Base-by-base conservation (phyloP, 805 yeast genomes). In the Wickerhamiella occidentalis region DNA sequence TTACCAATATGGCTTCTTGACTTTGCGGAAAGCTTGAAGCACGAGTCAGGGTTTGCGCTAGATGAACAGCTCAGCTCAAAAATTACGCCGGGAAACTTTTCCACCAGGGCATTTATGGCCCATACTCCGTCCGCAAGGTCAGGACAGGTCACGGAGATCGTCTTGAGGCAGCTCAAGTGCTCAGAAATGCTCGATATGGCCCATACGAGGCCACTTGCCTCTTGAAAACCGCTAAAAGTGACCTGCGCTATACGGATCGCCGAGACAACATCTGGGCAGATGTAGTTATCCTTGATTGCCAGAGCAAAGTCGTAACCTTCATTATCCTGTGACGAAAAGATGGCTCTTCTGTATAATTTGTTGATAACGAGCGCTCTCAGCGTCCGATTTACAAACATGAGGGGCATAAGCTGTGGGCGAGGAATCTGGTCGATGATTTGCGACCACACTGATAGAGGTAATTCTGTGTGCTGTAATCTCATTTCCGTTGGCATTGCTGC, bases 191-290 rank as follows among this genome's bases (percentile, higher is more conserved):
- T 21, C 4, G 37, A 18, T 15, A 42, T 18, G 2, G 46, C 36
- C 13, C 13, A 6, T 6, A 42, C 19, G 9, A 42, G 17, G 8
- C 12, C 30, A 5, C n/a, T 18, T 17, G 25, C 46, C 23, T 29
- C 37, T 28, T 9, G n/a, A 4, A 9, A 6, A 15, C 6, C 17
- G 26, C 36, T 29, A 18, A 42, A 30, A 25, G 26, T 15, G 7
- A 45, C n/a, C 29, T 45, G 37, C 3, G 29, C 43, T 12, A 8
- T 18, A 3, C 26, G 28, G n/a, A 45, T 45, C 2, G 43, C 15
- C 17, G 25, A 11, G 2, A 45, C 48, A 13, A 45, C 37, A 37
- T 45, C 48, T 19, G 19, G 23, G 37, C 48, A 37, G 19, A 37
- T 26, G 21, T 25, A 36, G 9, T 21, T 21, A 12, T 23, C 26